A percentile compares a stretch with the other conserved stretches of the same genome.
phyloP scores from a whole-genome alignment of 2,329 filamentous ascomycete species.

The Diplodia seriata region DNA sequence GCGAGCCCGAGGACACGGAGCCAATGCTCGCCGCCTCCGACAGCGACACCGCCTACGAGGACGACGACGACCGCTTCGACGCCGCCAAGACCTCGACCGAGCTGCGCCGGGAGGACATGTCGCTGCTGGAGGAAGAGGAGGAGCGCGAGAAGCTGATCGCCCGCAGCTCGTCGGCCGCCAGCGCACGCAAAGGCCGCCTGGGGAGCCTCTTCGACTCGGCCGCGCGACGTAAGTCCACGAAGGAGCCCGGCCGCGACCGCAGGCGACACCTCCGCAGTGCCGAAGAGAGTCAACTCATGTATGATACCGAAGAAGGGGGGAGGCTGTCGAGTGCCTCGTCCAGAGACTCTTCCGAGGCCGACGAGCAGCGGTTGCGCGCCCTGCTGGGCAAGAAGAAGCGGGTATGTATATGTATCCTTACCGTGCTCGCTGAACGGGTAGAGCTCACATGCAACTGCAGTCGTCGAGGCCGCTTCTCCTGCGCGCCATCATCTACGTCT shows the following conservation, averaged over 20 bases:
- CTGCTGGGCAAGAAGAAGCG: conserved; percentile 51
- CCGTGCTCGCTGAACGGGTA: too few species aligned
- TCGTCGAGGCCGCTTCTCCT: conserved; percentile 42
- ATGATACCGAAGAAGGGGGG: conserved; percentile 85
- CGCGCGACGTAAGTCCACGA: conserved; percentile 38
- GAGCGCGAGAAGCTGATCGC: conserved; percentile 54
- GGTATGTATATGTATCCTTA: conserved; percentile 10
- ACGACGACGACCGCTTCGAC: conserved; percentile 40
- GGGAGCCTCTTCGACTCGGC: conserved; percentile 39
- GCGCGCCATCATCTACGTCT: conserved; percentile 50
- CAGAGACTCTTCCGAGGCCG: conserved; percentile 52
- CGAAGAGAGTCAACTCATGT: conserved; percentile 80
- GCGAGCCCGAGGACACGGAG: conserved; percentile 56
- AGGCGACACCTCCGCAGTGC: conserved; percentile 60
- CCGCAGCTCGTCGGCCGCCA: conserved; percentile 34
- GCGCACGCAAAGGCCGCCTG: conserved; percentile 35
- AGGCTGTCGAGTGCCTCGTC: conserved; percentile 62
- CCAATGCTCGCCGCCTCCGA: conserved; percentile 43
- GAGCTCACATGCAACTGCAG: not conserved
- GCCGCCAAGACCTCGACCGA: conserved; percentile 46
- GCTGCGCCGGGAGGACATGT: conserved; percentile 45
- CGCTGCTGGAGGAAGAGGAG: conserved; percentile 55
- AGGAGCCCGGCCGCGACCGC: conserved; percentile 40
- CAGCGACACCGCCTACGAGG: conserved; percentile 39
- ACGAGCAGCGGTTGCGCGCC: conserved; percentile 61